Conservation (phyloP, 768 basidiomycete genomes). For the Mycena vulgaris region DNA sequence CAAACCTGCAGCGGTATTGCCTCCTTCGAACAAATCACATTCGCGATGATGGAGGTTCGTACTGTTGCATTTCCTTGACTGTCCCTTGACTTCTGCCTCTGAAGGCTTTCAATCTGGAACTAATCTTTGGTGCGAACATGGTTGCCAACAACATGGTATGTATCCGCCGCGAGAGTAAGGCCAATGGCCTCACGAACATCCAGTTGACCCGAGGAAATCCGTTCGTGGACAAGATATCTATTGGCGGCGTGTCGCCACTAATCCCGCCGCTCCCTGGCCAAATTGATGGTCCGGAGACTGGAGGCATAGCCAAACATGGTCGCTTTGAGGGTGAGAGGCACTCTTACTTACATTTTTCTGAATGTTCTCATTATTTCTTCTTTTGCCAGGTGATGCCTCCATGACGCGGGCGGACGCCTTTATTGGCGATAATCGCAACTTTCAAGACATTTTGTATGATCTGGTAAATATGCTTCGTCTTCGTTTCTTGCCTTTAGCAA, state of each 20-base stretch:
- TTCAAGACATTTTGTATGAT: constrained; percentile 38
- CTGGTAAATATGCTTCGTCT: neutral
- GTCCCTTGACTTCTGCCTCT: neutral
- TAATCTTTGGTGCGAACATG: constrained; percentile 23
- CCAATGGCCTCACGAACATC: neutral
- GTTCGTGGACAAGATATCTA: constrained; percentile 33
- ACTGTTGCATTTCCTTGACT: neutral
- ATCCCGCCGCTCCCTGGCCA: constrained; percentile 29
- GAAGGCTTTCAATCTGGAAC: constrained; percentile 35
- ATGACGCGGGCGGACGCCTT: constrained; percentile 38
- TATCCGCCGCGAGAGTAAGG: neutral
- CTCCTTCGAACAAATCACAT: constrained; percentile 36
- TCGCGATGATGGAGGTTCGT: constrained; percentile 38
- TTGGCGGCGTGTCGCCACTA: constrained; percentile 34
- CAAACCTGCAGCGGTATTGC: constrained; percentile 29
- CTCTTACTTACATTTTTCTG: neutral
- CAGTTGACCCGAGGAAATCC: constrained; percentile 36
- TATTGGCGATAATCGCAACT: constrained; percentile 38
- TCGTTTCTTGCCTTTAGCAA: neutral
- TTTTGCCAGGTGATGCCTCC: constrained; percentile 30
- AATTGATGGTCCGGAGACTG: constrained; percentile 35
- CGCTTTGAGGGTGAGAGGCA: constrained; percentile 30
- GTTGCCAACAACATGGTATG: constrained; percentile 35
- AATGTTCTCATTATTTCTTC: neutral
- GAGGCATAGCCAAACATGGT: constrained; percentile 39